Evolutionary conservation across 1,284 basidiomycete genomes (phyloP).

Genomic region (Sphaerobolus stellatus): DNA sequence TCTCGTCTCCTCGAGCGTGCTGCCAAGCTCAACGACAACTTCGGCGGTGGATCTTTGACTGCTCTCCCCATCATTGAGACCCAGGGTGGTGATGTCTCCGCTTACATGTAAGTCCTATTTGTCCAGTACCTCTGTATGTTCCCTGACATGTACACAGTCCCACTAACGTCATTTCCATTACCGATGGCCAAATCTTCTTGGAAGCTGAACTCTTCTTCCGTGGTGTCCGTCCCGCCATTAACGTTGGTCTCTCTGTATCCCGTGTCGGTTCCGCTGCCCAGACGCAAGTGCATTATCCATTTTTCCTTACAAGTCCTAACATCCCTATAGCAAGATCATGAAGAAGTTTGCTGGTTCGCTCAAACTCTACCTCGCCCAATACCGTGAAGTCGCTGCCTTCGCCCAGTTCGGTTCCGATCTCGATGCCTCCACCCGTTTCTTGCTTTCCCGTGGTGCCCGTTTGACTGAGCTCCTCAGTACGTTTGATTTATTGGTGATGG

Average conservation of each 20-base stretch:
- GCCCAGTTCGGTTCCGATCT: conserved; percentile 99
- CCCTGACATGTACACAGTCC: conserved; percentile 35
- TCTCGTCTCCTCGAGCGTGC: conserved; percentile 99
- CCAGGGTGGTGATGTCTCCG: conserved; percentile 99
- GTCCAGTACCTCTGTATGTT: conserved; percentile 7
- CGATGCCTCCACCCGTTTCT: conserved; percentile 97
- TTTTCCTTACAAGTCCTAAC: conserved; percentile 11
- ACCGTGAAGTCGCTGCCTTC: conserved; percentile 99
- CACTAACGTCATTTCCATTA: conserved; percentile 91
- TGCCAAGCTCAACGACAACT: conserved; percentile 99
- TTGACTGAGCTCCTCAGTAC: conserved; percentile 94
- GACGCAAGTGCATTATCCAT: conserved; percentile 59
- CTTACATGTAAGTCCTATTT: conserved; percentile 64
- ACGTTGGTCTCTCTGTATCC: conserved; percentile 99
- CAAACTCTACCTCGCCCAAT: conserved; percentile 99
- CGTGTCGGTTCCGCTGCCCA: conserved; percentile 99
- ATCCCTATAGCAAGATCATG: conserved; percentile 81
- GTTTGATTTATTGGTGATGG: conserved; percentile 32
- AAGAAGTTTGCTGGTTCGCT: conserved; percentile 99
- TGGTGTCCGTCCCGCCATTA: conserved; percentile 98
- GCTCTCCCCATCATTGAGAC: conserved; percentile 99
- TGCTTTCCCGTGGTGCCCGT: conserved; percentile 96
- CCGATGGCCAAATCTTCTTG: conserved; percentile 95
- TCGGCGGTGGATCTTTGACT: conserved; percentile 97
- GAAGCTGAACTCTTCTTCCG: conserved; percentile 99